phyloP scores from a whole-genome alignment of 2,329 filamentous ascomycete genomes.

The Beauveria brongniartii region DNA sequence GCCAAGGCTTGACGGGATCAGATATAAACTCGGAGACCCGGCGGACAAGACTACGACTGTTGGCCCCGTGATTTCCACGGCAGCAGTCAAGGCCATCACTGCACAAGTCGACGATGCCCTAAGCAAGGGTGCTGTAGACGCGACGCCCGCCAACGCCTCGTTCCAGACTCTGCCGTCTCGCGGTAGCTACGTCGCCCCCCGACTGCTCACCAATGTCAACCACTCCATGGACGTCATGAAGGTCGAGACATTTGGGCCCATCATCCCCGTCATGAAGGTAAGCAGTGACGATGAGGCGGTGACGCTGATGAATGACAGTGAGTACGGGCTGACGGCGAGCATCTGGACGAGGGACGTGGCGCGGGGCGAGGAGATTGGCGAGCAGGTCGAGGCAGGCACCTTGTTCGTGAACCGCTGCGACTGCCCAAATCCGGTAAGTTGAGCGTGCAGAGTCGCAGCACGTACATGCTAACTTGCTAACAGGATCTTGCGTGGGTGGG shows the following conservation, averaged over 20 bases:
- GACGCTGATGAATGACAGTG: constrained; percentile 83
- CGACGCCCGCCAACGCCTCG: constrained; percentile 71
- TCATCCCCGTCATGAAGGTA: constrained; percentile 90
- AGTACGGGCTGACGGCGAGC: constrained; percentile 90
- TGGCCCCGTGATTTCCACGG: constrained; percentile 79
- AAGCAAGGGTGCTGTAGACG: constrained; percentile 72
- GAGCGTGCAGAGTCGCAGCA: not conserved
- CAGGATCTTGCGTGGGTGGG: constrained; percentile 90
- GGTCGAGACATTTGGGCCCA: constrained; percentile 90
- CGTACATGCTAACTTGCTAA: constrained; percentile 2
- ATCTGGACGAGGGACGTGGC: constrained; percentile 88
- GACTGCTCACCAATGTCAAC: constrained; percentile 67
- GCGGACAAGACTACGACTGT: constrained; percentile 70
- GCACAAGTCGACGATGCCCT: constrained; percentile 76
- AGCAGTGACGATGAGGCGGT: constrained; percentile 73
- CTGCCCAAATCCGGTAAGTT: constrained; percentile 78
- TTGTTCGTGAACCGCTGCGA: constrained; percentile 95
- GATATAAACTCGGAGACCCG: constrained; percentile 79
- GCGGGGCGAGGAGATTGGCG: constrained; percentile 68
- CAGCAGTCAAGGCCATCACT: constrained; percentile 66
- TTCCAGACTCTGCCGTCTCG: constrained; percentile 63
- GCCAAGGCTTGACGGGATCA: not conserved
- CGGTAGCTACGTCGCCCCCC: constrained; percentile 84
- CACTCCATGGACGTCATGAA: constrained; percentile 85
- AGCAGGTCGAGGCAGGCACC: constrained; percentile 82